phyloP scores from a whole-genome alignment of 2,329 filamentous ascomycete genomes.

The Sporothrix sp. region DNA sequence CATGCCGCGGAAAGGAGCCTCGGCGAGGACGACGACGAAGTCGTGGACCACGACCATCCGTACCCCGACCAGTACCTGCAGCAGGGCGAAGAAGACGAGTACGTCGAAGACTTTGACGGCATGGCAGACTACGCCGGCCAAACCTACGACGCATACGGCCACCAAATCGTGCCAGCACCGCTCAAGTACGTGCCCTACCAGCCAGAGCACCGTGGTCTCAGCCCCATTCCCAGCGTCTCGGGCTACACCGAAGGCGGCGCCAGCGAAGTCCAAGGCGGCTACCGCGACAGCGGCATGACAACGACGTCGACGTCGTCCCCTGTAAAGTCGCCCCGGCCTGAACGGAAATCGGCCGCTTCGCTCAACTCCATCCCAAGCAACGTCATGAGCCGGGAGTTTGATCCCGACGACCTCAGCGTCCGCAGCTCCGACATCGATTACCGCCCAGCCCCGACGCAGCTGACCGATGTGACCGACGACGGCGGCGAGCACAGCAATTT shows the following conservation, averaged over 20 bases:
- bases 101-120: constrained; percentile 30
- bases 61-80: constrained; percentile 32
- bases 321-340: constrained; percentile 44
- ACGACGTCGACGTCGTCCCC: constrained; percentile 46
- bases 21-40: constrained; percentile 37
- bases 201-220: constrained; percentile 61
- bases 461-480: constrained; percentile 39
- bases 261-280: constrained; percentile 45
- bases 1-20: constrained; percentile 32
- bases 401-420: constrained; percentile 50
- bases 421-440: constrained; percentile 47
- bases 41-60: constrained; percentile 29
- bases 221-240: constrained; percentile 86
- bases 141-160: constrained; percentile 42
- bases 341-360: constrained; percentile 32
- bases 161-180: constrained; percentile 54
- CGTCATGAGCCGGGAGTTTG: constrained; percentile 39
- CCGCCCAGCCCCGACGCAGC: constrained; percentile 31
- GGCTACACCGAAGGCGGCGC: constrained; percentile 64
- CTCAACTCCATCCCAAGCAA: constrained; percentile 47
- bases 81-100: constrained; percentile 12
- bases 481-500: constrained; percentile 45
- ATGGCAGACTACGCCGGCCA: constrained; percentile 24
- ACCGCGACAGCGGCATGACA: constrained; percentile 47
- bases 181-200: constrained; percentile 60